Evolutionary conservation across 345 rosid genomes (phyloP), one percentile per base, ranked within the genome.

Genomic region (Hypericum perforatum): DNA sequence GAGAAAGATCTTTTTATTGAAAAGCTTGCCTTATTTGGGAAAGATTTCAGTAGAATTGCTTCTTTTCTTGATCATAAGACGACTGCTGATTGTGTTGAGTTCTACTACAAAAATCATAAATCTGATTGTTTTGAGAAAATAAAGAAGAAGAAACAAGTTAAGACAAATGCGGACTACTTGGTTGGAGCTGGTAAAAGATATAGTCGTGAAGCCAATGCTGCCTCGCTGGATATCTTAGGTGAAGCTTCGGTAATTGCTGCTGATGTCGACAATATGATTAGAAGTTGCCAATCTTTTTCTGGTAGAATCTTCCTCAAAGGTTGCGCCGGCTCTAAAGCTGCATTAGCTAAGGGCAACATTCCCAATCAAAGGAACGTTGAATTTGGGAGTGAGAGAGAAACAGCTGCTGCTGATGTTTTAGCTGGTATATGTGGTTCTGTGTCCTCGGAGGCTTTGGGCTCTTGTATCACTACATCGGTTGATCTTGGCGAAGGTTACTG

Each of bases 71-170:
- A 82, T 52, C 84, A 86, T 63, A 94, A 89, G 76, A 85, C 85
- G 45, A 94, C 89, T 67, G 97, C 99, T 13, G 97, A 86, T 67
- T 94, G 99, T 67, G 82, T 94, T 39, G 85, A 89, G 64, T 94
- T 89, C 69, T 94, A 94, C 74, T 94, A 89, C 78, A 94, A 89
- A 65, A 94, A 94, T 64, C 99, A 86, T 76, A 94, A 94, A 62
- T 84, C 97, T 60, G 99, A 83, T 70, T 65, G 73, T 70, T 89
- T 94, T 73, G 80, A 78, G 79, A 86, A 75, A 68, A 78, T 80
- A 42, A 87, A 82, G 84, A 91, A 81, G 82, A 78, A 74, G 49
- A 79, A 83, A 76, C 77, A 66, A 55, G 73, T 64, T 56, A 88
- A 81, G 73, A 52, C 85, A 13, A 68, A 82, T 45, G 64, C 74